phyloP scores from a whole-genome alignment of 2,329 filamentous ascomycete species.

The Fusarium hainanense region DNA sequence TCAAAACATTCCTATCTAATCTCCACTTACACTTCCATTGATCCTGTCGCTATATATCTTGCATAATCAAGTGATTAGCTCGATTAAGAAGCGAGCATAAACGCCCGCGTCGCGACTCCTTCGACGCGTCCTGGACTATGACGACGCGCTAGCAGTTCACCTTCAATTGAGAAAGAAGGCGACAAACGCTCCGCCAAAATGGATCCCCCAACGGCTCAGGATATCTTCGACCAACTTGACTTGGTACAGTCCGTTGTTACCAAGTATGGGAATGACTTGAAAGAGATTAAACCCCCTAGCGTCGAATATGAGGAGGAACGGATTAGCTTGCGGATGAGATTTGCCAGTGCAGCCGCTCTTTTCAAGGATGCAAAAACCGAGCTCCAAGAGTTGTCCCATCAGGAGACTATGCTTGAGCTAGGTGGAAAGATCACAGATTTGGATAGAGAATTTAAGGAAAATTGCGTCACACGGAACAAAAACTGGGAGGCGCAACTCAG shows the following conservation, averaged over 20 bases:
- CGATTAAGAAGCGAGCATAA: neutral
- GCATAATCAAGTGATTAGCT: neutral
- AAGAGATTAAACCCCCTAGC: neutral
- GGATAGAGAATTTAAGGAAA: conserved; percentile 2
- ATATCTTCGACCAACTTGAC: conserved; percentile 1
- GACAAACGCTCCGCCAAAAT: conserved; percentile 7
- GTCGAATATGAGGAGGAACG: neutral
- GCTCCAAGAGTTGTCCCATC: neutral
- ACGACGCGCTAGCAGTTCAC: neutral
- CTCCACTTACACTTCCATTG: neutral
- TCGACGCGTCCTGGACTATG: neutral
- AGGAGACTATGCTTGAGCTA: conserved; percentile 6
- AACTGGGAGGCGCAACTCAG: neutral
- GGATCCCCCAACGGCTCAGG: neutral
- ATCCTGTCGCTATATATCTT: neutral
- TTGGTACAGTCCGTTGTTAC: conserved; percentile 14
- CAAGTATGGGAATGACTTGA: conserved; percentile 1
- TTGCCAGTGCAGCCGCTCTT: neutral
- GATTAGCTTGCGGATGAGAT: neutral
- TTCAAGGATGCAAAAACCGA: neutral
- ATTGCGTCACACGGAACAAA: neutral
- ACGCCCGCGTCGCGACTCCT: neutral
- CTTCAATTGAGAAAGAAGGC: neutral
- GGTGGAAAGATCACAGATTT: conserved; percentile 15
- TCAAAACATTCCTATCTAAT: neutral